Conservation (phyloP, 345 rosid species). For the Conringia planisiliqua region DNA sequence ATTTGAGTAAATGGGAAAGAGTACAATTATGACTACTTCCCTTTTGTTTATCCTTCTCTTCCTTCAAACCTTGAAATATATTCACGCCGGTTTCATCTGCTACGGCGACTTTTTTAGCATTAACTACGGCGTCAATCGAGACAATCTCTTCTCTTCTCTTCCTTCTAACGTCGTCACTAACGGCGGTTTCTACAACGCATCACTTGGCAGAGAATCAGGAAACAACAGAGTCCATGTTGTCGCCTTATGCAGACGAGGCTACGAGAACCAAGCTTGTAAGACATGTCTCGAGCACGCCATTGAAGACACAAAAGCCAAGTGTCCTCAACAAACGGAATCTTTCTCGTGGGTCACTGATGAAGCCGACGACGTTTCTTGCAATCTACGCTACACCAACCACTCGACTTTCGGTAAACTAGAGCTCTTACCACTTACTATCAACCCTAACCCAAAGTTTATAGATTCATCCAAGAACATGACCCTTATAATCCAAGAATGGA, state of each 20-base stretch:
- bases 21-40: not conserved
- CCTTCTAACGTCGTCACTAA: conserved; percentile 25
- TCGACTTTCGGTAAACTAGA: conserved; percentile 33
- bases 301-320: conserved; percentile 5
- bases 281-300: conserved; percentile 19
- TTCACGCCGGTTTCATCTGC: conserved; percentile 3
- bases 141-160: conserved; percentile 30
- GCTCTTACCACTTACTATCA: not conserved
- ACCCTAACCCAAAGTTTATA: not conserved
- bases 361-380: conserved; percentile 29
- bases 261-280: conserved; percentile 22
- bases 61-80: not conserved
- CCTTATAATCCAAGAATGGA: conserved; percentile 35
- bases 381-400: conserved; percentile 36
- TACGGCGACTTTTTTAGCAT: conserved; percentile 34
- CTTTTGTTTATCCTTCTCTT: not conserved
- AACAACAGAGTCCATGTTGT: conserved; percentile 30
- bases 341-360: conserved; percentile 22
- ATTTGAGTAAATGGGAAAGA: conserved; percentile 2
- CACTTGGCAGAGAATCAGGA: conserved; percentile 22
- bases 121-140: conserved; percentile 28
- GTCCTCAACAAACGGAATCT: conserved; percentile 40
- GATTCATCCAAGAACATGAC: conserved; percentile 3
- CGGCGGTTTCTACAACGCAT: conserved; percentile 34
- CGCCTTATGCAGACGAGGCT: conserved; percentile 41